These are phyloP conservation scores for Mucuna pruriens DNA, from an alignment of 306 rosid species.

Conservation along the genomic window DNA sequence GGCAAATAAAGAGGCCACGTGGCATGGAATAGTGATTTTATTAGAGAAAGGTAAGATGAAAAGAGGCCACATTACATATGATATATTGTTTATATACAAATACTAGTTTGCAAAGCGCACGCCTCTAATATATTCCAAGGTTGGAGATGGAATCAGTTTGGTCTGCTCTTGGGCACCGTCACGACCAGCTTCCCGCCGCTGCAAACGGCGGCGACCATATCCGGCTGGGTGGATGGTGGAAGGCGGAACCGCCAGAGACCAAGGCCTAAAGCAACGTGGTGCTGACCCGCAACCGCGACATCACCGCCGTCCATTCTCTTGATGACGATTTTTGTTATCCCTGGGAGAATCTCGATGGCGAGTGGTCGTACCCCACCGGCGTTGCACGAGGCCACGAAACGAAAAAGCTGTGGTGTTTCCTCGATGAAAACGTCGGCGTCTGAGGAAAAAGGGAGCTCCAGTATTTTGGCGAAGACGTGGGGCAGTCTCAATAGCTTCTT, in stretches of 20 bases:
- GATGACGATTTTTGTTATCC: conserved; percentile 53
- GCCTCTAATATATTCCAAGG: background rate
- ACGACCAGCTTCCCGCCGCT: conserved; percentile 54
- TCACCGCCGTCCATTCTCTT: conserved; percentile 46
- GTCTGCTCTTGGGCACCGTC: conserved; percentile 57
- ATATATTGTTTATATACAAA: background rate
- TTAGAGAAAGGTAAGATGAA: background rate
- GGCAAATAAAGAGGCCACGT: background rate
- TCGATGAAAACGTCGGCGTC: conserved; percentile 56
- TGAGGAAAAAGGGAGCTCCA: conserved; percentile 58
- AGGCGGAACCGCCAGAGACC: conserved; percentile 59
- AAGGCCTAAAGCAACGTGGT: background rate
- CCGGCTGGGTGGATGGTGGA: conserved; percentile 54
- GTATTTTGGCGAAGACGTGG: conserved; percentile 57
- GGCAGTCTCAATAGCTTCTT: conserved; percentile 61
- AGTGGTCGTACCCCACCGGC: conserved; percentile 48
- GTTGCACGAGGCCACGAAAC: conserved; percentile 43
- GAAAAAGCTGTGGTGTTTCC: conserved; percentile 49
- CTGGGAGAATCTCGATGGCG: conserved; percentile 54
- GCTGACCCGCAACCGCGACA: conserved; percentile 1
- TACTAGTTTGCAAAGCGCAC: background rate
- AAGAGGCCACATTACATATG: background rate
- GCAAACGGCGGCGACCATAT: conserved; percentile 52
- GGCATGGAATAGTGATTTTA: conserved; percentile 32
- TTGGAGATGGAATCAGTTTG: conserved; percentile 21